Evolutionary conservation across 1,139 yeast genomes (phyloP), one percentile per base, ranked within the genome.

Genomic region (Candida sp.): DNA sequence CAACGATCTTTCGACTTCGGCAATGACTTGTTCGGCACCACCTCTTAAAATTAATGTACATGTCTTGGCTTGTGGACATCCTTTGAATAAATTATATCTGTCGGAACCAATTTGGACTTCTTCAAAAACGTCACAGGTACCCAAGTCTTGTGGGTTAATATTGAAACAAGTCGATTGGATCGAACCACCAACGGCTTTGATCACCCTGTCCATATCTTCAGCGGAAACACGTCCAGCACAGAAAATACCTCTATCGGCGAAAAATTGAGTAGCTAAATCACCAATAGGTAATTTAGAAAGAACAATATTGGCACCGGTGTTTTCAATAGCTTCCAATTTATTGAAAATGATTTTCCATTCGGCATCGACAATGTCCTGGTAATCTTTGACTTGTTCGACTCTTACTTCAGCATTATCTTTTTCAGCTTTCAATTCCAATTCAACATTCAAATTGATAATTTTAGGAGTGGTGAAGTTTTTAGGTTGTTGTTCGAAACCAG

Each of bases 391-490:
- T 61, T 90, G 87, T 57, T 89, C 95, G 42, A 93, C 95, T 56
- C 99, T 81, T 29, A 93, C 98, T 72, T 93, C 99, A n/a, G 99
- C 99, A 62, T 93, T 93, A 65, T 93, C 99, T 71, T 89, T 91
- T 69, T 93, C 99, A 1, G 99, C 98, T 71, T 93, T 93, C 60
- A 93, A 80, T 70, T 93, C 99, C 53, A 93, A 76, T 64, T 93
- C 99, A 34, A 95, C 93, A 61, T 95, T 93, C 58, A 93, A 75
- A 55, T 84, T 82, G 45, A 93, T 72, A 52, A 95, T 83, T 64
- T 85, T 88, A 40, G 99, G 97, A 62, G 87, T 73, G 12, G 60
- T 58, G 61, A 95, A 89, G 45, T 66, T 70, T 66, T 93, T 93
- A 41, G 99, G 99, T 67, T 95, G 99, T 71, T 93, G 99, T 67